Conservation (phyloP, 352 stramenopile genomes). For the Phytophthora quininea region DNA sequence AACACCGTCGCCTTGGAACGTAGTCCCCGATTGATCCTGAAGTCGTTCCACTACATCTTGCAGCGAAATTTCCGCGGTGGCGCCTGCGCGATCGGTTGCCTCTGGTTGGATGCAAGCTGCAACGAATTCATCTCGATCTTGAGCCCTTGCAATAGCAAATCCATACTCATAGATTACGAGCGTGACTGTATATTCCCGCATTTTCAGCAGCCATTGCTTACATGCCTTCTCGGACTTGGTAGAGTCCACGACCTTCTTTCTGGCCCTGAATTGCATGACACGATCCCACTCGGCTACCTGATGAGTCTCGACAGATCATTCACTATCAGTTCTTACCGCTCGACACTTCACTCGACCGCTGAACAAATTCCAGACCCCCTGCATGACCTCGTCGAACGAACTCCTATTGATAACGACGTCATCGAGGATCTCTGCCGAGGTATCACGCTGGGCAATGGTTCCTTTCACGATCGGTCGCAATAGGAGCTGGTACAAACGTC, state of each 20-base stretch:
- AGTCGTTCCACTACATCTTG: constrained; percentile 10
- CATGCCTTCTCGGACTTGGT: constrained; percentile 6
- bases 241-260: constrained; percentile 13
- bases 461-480: constrained; percentile 24
- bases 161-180: constrained; percentile 24
- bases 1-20: constrained; percentile 3
- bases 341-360: constrained; percentile 3
- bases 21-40: constrained; percentile 15
- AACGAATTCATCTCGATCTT: constrained; percentile 10
- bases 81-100: constrained; percentile 19
- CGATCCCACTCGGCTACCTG: constrained; percentile 1
- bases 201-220: constrained; percentile 9
- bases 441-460: constrained; percentile 16
- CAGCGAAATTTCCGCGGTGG: constrained; percentile 14
- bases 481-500: constrained; percentile 13
- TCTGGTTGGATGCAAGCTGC: constrained; percentile 10
- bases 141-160: neutral
- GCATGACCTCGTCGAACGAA: constrained; percentile 11
- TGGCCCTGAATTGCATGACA: constrained; percentile 27
- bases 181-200: constrained; percentile 10
- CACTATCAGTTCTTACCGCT: constrained; percentile 5
- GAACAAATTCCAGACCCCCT: constrained; percentile 9
- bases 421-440: constrained; percentile 8
- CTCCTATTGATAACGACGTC: constrained; percentile 4
- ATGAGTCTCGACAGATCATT: constrained; percentile 3